Evolutionary conservation across 129 eudicot species (phyloP).

Genomic region (Smallanthus sonchifolius): DNA sequence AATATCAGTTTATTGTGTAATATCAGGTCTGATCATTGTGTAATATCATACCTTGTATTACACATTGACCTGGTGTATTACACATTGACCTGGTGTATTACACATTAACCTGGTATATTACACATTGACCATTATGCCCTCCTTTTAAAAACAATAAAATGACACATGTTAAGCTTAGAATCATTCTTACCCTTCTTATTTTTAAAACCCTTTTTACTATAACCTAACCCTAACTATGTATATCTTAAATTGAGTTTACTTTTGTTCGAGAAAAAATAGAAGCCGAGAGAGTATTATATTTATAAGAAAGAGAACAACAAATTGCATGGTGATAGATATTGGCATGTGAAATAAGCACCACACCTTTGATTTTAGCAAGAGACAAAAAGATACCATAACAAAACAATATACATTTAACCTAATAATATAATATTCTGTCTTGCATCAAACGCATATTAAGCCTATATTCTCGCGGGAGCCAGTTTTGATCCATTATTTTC

Average conservation of each 20-base stretch:
- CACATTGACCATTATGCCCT: no score
- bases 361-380: conserved; percentile 17
- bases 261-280: background rate
- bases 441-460: conserved; percentile 22
- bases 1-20: no score
- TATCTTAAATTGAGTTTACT: background rate
- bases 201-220: no score
- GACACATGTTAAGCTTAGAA: no score
- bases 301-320: background rate
- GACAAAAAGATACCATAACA: conserved; percentile 29
- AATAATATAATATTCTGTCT: conserved; percentile 23
- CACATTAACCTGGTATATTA: no score
- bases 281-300: no score
- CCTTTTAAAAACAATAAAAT: no score
- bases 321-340: background rate
- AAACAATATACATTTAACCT: conserved; percentile 20
- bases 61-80: no score
- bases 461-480: conserved; percentile 38
- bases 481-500: conserved; percentile 25
- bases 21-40: no score
- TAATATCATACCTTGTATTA: no score
- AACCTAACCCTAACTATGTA: background rate
- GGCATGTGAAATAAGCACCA: conserved; percentile 2
- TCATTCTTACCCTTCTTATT: no score
- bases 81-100: no score